Evolutionary conservation across 1,284 basidiomycete genomes (phyloP).

Genomic region (Leucoagaricus sp.): DNA sequence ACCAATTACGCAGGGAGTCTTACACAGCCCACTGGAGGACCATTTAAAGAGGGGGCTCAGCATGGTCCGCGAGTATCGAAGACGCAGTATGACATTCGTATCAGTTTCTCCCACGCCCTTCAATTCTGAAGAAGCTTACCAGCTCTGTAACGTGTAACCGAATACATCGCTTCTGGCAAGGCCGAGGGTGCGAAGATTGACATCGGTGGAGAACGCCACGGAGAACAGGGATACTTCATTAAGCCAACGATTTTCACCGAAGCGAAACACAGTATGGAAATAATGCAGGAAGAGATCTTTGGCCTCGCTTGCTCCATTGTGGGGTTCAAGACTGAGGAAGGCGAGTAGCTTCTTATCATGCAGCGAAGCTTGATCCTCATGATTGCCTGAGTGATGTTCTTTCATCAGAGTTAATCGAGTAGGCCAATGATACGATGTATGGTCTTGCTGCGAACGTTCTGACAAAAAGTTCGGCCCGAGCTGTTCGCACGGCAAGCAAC

Average conservation of each 20-base stretch:
- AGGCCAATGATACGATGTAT: slow-evolving; percentile 87
- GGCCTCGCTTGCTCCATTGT: slow-evolving; percentile 81
- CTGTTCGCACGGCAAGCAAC: slow-evolving; percentile 72
- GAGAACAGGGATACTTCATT: slow-evolving; percentile 77
- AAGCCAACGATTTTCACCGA: slow-evolving; percentile 88
- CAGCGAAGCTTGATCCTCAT: too few relatives aligned
- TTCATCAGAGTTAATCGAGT: slow-evolving; percentile 60
- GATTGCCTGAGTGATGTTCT: not conserved
- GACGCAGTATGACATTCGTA: slow-evolving; percentile 56
- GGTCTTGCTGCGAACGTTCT: slow-evolving; percentile 89
- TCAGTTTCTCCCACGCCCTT: slow-evolving; percentile 18
- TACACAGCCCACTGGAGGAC: slow-evolving; percentile 66
- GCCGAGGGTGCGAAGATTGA: slow-evolving; percentile 81
- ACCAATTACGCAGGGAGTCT: slow-evolving; percentile 50
- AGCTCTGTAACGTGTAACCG: slow-evolving; percentile 89
- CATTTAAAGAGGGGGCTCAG: slow-evolving; percentile 68
- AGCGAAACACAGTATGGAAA: slow-evolving; percentile 78
- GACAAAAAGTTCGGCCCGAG: slow-evolving; percentile 76
- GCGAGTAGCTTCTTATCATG: slow-evolving; percentile 19
- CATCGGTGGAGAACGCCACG: slow-evolving; percentile 75
- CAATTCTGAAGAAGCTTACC: slow-evolving; percentile 72
- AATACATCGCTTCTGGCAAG: slow-evolving; percentile 87
- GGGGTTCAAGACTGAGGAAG: slow-evolving; percentile 68
- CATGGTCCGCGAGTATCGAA: slow-evolving; percentile 87
- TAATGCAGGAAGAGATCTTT: slow-evolving; percentile 92